phyloP scores from a whole-genome alignment of 306 rosid genomes.

The Sphenostylis stenocarpa region DNA sequence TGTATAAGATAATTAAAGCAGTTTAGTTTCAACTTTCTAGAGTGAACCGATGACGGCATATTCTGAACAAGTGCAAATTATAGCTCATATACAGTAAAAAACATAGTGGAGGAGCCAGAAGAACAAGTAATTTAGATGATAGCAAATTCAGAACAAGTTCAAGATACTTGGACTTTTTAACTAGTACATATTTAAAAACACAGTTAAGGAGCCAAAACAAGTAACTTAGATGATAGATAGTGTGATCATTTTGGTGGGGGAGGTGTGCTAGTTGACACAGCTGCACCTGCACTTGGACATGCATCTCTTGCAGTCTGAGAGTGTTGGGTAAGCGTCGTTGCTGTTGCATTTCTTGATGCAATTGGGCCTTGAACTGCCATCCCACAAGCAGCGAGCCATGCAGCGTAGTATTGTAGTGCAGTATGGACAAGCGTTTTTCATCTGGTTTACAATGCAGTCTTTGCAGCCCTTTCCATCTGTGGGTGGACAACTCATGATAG shows the following conservation, averaged over 20 bases:
- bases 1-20: not conserved
- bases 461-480: conserved; percentile 45
- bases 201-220: not conserved
- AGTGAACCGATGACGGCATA: not conserved
- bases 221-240: not conserved
- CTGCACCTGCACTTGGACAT: conserved; percentile 79
- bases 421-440: conserved; percentile 59
- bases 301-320: conserved; percentile 75
- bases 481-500: conserved; percentile 46
- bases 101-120: not conserved
- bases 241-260: not conserved
- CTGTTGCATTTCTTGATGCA: conserved; percentile 59
- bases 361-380: conserved; percentile 48
- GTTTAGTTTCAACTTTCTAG: not conserved
- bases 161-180: conserved; percentile 4
- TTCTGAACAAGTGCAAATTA: conserved; percentile 15
- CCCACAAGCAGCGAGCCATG: conserved; percentile 88
- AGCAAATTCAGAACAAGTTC: conserved; percentile 10
- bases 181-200: not conserved
- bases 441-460: conserved; percentile 56
- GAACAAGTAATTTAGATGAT: not conserved
- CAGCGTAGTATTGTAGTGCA: conserved; percentile 67
- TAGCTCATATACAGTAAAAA: not conserved
- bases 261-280: conserved; percentile 42
- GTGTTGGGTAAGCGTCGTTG: conserved; percentile 47